Evolutionary conservation across 2,329 filamentous ascomycete genomes (phyloP), one percentile per base, ranked within the genome.

Genomic region (Aspergillus felis): DNA sequence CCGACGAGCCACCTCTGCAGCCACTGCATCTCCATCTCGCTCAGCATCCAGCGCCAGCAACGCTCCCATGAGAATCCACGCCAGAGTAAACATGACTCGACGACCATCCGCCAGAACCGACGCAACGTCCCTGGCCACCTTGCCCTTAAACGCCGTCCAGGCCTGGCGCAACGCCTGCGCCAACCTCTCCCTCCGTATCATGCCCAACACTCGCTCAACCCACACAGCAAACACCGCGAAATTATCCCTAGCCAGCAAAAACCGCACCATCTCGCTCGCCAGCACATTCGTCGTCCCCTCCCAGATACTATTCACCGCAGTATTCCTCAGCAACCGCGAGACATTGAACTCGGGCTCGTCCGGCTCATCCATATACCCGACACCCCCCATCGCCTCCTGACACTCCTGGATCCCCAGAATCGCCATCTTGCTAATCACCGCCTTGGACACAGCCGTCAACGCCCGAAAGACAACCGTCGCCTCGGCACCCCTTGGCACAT

Each of bases 281-380:
- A 91, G 77, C 5, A 91, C 86, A 64, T 90, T 87, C 0, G 87
- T 89, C 0, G 88, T 91, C 1, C 88, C 87, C 70, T 89, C 87
- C 86, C 87, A 89, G 51, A 91, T 87, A 1, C 72, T 71, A 51
- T 77, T 74, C 1, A 81, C 79, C 7, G 78, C 74, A 1, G 81
- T 83, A 64, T 91, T 88, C 7, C 89, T 81, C 64, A 85, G 85
- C 1, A 90, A 75, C 6, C 86, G 80, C 0, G 87, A 81, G 3
- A 91, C 74, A 65, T 91, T 91, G 57, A 89, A 76, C 41, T 84
- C 81, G 51, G 86, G 84, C 57, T 85, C 82, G 57, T 75, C 70
- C 7, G 71, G 55, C 51, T 75, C 72, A 47, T 76, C 73, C 66
- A 74, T 71, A 55, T 75, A 76, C 1, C 73, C 73, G 0, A 75